These are phyloP conservation scores for Marasmius fiardii DNA, from an alignment of 1,284 basidiomycete species.

Conservation along the genomic window DNA sequence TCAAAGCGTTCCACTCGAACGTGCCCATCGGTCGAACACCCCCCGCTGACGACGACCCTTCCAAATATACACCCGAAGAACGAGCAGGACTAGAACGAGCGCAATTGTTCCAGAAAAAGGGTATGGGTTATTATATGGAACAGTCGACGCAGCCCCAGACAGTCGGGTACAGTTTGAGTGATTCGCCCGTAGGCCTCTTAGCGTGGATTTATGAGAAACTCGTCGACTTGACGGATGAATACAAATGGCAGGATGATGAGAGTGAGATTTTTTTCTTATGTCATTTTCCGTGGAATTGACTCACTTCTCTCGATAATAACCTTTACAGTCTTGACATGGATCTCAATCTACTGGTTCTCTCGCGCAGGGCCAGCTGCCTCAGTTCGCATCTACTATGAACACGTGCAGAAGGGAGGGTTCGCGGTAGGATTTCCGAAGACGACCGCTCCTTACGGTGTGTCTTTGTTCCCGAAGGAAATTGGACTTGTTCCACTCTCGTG, in stretches of 20 bases:
- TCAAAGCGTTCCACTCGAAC: constrained; percentile 34
- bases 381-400: constrained; percentile 35
- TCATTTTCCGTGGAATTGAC: no score
- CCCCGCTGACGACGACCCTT: background rate
- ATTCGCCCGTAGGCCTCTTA: constrained; percentile 40
- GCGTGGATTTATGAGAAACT: constrained; percentile 23
- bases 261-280: constrained; percentile 23
- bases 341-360: constrained; percentile 38
- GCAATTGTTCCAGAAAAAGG: constrained; percentile 19
- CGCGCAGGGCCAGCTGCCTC: constrained; percentile 33
- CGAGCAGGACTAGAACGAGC: constrained; percentile 18
- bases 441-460: constrained; percentile 27
- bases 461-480: constrained; percentile 29
- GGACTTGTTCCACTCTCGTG: background rate
- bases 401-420: constrained; percentile 2
- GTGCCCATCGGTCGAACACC: constrained; percentile 14
- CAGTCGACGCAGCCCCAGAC: constrained; percentile 36
- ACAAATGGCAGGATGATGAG: constrained; percentile 34
- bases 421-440: background rate
- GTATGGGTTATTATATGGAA: constrained; percentile 24
- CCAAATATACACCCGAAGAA: constrained; percentile 18
- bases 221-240: constrained; percentile 39
- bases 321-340: constrained; percentile 33
- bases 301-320: no score
- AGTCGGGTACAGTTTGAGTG: constrained; percentile 34